A percentile compares a stretch with the other conserved stretches of the same genome.
Evolutionary conservation across 371 early-diverging fungal species (phyloP).

Genomic region (Gilbertella persicaria): DNA sequence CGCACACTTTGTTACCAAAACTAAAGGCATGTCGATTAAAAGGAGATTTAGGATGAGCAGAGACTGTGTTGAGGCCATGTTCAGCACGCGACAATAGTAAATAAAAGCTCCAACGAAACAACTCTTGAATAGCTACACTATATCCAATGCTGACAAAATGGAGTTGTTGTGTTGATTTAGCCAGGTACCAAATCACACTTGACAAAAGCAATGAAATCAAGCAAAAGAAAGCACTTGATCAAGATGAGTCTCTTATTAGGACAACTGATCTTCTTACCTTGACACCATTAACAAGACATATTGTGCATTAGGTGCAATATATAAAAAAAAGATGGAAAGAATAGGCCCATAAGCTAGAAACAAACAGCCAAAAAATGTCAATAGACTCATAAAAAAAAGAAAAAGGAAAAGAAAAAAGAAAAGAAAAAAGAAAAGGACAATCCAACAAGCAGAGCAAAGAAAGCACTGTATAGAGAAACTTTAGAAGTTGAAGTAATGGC

Average conservation of each 20-base stretch:
- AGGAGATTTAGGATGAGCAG: slow-evolving; percentile 57
- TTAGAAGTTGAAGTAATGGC: no score
- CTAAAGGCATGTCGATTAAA: slow-evolving; percentile 63
- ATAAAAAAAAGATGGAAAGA: slow-evolving; percentile 68
- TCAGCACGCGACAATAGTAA: slow-evolving; percentile 60
- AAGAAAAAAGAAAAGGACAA: no score
- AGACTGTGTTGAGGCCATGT: slow-evolving; percentile 55
- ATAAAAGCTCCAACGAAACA: slow-evolving; percentile 67
- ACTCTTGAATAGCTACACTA: slow-evolving; percentile 66
- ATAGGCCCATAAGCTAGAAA: slow-evolving; percentile 78
- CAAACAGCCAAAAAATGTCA: slow-evolving; percentile 72
- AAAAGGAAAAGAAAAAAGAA: slow-evolving; percentile 2
- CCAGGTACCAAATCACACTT: slow-evolving; percentile 70
- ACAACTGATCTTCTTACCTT: no score
- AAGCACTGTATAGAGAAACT: no score
- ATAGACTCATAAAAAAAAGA: slow-evolving; percentile 50
- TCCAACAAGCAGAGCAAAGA: no score
- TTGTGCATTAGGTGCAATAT: slow-evolving; percentile 68
- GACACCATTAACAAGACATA: slow-evolving; percentile 70
- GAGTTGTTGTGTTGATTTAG: slow-evolving; percentile 31
- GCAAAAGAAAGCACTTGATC: slow-evolving; percentile 81
- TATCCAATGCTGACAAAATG: slow-evolving; percentile 56
- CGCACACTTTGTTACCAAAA: slow-evolving; percentile 46
- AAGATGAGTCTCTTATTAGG: no score
- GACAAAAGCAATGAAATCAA: slow-evolving; percentile 68